Conservation (phyloP, 805 yeast genomes). For the Starmerella bombi region DNA sequence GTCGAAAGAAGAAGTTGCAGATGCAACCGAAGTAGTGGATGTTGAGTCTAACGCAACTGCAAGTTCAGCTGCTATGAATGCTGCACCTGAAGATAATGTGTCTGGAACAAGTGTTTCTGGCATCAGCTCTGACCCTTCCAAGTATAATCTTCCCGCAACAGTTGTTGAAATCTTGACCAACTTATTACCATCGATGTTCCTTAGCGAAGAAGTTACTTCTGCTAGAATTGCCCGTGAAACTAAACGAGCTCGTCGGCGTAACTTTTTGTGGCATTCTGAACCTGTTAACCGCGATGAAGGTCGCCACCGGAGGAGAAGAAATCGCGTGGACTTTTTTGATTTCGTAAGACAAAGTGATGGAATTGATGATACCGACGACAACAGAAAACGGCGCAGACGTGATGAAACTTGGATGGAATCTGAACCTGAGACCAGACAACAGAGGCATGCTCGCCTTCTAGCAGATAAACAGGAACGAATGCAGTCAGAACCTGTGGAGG, state of each 20-base stretch:
- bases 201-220: slow-evolving; percentile 10
- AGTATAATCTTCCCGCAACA: slow-evolving; percentile 13
- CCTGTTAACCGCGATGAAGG: slow-evolving; percentile 24
- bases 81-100: slow-evolving; percentile 2
- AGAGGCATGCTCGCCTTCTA: slow-evolving; percentile 18
- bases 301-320: slow-evolving; percentile 15
- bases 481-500: not conserved
- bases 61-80: not conserved
- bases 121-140: not conserved
- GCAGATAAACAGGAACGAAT: slow-evolving; percentile 14
- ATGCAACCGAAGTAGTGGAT: not conserved
- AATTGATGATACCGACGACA: slow-evolving; percentile 5
- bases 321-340: slow-evolving; percentile 13
- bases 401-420: slow-evolving; percentile 15
- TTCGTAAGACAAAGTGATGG: slow-evolving; percentile 8
- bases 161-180: slow-evolving; percentile 18
- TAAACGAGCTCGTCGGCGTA: slow-evolving; percentile 16
- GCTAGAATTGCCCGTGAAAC: slow-evolving; percentile 19
- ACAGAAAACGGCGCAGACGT: slow-evolving; percentile 11
- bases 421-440: slow-evolving; percentile 18
- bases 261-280: slow-evolving; percentile 17
- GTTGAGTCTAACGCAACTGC: not conserved
- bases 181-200: slow-evolving; percentile 14
- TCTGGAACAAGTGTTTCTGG: not conserved
- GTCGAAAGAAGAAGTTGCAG: not conserved